Percentiles rank a stretch among this genome's conserved stretches.
phyloP scores from a whole-genome alignment of 371 early-diverging fungal species.

The Cokeromyces recurvatus region DNA sequence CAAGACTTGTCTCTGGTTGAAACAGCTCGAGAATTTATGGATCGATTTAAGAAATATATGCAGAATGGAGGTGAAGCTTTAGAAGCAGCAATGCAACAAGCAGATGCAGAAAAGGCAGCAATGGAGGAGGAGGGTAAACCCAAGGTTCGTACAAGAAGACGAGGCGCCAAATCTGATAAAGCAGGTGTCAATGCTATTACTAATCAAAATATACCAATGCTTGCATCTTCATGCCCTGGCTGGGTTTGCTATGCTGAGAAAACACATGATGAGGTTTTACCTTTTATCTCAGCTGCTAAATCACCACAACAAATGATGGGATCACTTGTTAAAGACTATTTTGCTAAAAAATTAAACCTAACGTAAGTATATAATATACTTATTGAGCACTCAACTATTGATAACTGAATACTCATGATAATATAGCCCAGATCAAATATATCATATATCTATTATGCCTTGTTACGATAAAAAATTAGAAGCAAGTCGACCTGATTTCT shows the following conservation, averaged over 20 bases:
- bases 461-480: constrained; percentile 98
- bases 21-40: constrained; percentile 86
- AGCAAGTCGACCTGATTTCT: constrained; percentile 90
- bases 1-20: constrained; percentile 83
- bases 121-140: constrained; percentile 14
- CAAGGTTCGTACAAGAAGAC: constrained; percentile 20
- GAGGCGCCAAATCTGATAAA: constrained; percentile 17
- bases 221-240: constrained; percentile 86
- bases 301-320: constrained; percentile 98
- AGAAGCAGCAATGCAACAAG: constrained; percentile 31
- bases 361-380: constrained; percentile 23
- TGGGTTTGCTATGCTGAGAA: constrained; percentile 99
- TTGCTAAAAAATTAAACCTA: constrained; percentile 59
- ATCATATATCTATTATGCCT: constrained; percentile 94
- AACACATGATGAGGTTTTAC: constrained; percentile 84
- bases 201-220: constrained; percentile 56
- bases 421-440: constrained; percentile 66
- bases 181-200: neutral
- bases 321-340: constrained; percentile 77
- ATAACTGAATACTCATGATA: no score
- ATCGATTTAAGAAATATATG: constrained; percentile 53
- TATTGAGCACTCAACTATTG: no score
- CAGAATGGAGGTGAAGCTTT: constrained; percentile 37
- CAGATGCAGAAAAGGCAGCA: constrained; percentile 18
- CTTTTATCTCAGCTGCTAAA: constrained; percentile 79